A percentile compares a stretch with the other conserved stretches of the same genome.
Conservation (phyloP, 768 basidiomycete species). For the Mycena rebaudengoi region DNA sequence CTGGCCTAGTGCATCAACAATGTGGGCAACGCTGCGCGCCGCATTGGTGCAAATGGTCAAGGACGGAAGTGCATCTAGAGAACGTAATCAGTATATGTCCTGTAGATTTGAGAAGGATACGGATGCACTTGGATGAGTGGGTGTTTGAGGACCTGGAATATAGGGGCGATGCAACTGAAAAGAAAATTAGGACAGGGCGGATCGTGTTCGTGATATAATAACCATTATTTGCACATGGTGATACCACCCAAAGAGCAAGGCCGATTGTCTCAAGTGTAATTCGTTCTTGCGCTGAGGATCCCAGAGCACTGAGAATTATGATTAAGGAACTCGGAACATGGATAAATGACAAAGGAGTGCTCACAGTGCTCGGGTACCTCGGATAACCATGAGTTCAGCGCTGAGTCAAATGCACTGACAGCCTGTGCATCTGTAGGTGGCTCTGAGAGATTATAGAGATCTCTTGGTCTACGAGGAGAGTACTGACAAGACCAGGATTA, state of each 20-base stretch:
- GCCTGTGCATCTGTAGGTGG: conserved; percentile 58
- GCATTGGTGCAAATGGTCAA: conserved; percentile 80
- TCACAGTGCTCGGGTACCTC: conserved; percentile 57
- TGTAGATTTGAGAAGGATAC: background rate
- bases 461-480: conserved; percentile 54
- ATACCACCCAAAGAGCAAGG: conserved; percentile 25
- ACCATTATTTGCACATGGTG: conserved; percentile 57
- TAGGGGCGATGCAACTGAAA: conserved; percentile 81
- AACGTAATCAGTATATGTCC: background rate
- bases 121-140: conserved; percentile 19
- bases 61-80: conserved; percentile 49
- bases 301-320: conserved; percentile 38
- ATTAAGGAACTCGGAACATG: conserved; percentile 28
- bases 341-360: background rate
- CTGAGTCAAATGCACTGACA: conserved; percentile 69
- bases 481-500: conserved; percentile 46
- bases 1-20: conserved; percentile 54
- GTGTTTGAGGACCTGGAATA: conserved; percentile 60
- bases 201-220: too few relatives aligned
- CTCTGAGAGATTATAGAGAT: conserved; percentile 15
- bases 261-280: conserved; percentile 31
- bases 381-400: conserved; percentile 70
- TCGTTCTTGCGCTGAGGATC: conserved; percentile 32
- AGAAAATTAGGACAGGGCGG: too few relatives aligned
- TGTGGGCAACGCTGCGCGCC: conserved; percentile 67